Base-by-base conservation (phyloP, 169 alveolate genomes). In the Plasmodium inui region DNA sequence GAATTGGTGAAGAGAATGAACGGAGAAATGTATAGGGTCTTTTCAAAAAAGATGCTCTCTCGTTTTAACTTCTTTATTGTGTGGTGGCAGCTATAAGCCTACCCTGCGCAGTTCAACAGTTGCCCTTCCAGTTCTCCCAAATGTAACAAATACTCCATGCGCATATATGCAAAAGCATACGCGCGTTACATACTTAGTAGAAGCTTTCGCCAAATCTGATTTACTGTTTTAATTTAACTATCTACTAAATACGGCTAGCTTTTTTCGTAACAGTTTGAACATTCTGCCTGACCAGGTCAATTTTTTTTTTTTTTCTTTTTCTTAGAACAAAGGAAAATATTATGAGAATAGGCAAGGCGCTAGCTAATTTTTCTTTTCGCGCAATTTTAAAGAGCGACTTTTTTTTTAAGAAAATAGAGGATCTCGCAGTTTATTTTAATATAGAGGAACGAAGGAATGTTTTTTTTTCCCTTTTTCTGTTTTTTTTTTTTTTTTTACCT, bases 281-380 rank as follows among this genome's bases (percentile, higher is more conserved):
- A 1, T 67, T 26, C 32, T 19, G n/a, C 14, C 17, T 28, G 76
- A 67, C 28, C 76, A 67, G 14, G 76, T 67, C n/a, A 67, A 22
- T 67, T 67, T 67, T 67, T 61, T 61, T 61, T 61, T 61, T 61
- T 61, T 61, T 61, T 61, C 19, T 67, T 67, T 67, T 67, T 67
- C 32, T 61, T 34, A 67, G 37, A 28, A 67, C 30, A 67, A 26
- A 2, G 37, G 37, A 26, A 67, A 67, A 67, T 67, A 67, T 67
- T 67, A 67, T 67, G 30, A 26, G 14, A 53, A 67, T 8, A 5
- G 37, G 37, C 37, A 3, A 19, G 37, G 22, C n/a, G 37, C 30
- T 67, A 67, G 37, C n/a, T 67, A 67, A 26, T 67, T 67, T 28
- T 67, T 67, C 12, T 67, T 67, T 61, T 14, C n/a, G 3, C 37